phyloP scores from a whole-genome alignment of 768 basidiomycete genomes.

The Boletus pseudopeckii region DNA sequence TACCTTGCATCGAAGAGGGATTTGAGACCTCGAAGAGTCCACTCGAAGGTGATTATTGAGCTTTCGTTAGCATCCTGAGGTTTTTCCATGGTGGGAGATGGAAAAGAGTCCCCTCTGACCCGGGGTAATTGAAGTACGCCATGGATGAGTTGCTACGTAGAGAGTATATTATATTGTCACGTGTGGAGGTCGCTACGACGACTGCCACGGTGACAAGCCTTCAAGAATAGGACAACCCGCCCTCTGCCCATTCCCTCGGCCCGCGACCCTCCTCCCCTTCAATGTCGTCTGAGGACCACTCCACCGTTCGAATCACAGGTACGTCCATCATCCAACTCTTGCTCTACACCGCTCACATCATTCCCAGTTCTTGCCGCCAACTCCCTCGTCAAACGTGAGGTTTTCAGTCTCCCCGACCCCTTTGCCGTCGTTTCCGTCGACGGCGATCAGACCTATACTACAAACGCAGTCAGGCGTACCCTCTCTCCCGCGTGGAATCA shows the following conservation, averaged over 20 bases:
- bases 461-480: conserved; percentile 64
- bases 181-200: not conserved
- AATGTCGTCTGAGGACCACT: conserved; percentile 20
- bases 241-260: not conserved
- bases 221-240: not conserved
- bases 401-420: conserved; percentile 81
- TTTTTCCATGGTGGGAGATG: conserved; percentile 26
- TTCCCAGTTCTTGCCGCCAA: conserved; percentile 72
- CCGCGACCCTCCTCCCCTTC: not conserved
- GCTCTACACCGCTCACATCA: not conserved
- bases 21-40: conserved; percentile 71
- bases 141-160: too few species aligned
- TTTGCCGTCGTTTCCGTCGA: conserved; percentile 88
- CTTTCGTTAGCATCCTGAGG: conserved; percentile 46
- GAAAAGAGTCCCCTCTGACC: not conserved
- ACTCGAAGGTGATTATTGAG: conserved; percentile 64
- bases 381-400: conserved; percentile 70
- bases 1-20: conserved; percentile 70
- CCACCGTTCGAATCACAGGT: conserved; percentile 29
- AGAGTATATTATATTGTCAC: too few species aligned
- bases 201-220: not conserved
- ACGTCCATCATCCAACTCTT: not conserved
- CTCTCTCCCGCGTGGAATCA: conserved; percentile 81
- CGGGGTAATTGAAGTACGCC: too few species aligned
- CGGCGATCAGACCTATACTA: conserved; percentile 77